Percentiles rank a stretch among this genome's conserved stretches.
These are phyloP conservation scores for Nemania abortiva DNA, from an alignment of 2,329 filamentous ascomycete species.

Conservation along the genomic window DNA sequence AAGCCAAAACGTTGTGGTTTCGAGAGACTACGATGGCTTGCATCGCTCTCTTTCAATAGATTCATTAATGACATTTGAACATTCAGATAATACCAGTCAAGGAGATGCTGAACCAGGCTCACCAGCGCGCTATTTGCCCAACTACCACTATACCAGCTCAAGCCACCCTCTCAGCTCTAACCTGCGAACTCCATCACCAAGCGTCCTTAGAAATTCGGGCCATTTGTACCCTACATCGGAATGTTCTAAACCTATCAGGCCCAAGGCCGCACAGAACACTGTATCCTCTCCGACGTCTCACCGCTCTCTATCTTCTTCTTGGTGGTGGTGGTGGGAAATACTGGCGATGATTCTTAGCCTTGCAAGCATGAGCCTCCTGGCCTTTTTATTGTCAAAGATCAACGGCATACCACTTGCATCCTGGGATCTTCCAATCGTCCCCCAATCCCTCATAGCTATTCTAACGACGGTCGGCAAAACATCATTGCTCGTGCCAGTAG, in stretches of 20 bases:
- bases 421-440: constrained; percentile 30
- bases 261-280: background rate
- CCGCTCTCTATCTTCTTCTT: constrained; percentile 44
- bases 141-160: background rate
- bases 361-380: background rate
- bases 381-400: background rate
- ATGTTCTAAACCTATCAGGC: background rate
- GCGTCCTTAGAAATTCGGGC: background rate
- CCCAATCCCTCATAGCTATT: constrained; percentile 52
- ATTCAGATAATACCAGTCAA: background rate
- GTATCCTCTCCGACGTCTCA: background rate
- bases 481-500: constrained; percentile 49
- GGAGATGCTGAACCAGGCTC: background rate
- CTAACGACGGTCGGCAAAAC: constrained; percentile 51
- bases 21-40: too few relatives aligned
- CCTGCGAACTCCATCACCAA: background rate
- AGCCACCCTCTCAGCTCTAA: background rate
- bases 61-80: background rate
- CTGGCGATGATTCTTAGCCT: constrained; percentile 31
- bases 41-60: background rate
- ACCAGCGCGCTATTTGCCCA: background rate
- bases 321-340: constrained; percentile 16
- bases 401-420: background rate
- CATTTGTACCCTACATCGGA: background rate
- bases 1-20: too few relatives aligned